These are phyloP conservation scores for Nemania diffusa DNA, from an alignment of 2,329 filamentous ascomycete genomes.

Conservation along the genomic window DNA sequence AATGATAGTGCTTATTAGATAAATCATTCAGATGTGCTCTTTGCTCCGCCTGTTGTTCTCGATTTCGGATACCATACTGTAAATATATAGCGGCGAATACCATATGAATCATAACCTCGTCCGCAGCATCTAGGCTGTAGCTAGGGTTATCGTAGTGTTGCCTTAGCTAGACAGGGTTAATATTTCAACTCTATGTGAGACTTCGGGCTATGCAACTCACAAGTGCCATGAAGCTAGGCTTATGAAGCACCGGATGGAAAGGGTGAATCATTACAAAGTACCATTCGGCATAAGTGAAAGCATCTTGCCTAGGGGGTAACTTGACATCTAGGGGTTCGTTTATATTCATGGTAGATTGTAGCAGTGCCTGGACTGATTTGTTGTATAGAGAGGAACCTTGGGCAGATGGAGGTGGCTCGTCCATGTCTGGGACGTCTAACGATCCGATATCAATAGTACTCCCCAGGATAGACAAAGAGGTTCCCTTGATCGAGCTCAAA, in stretches of 20 bases:
- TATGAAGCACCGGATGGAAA: slow-evolving; percentile 81
- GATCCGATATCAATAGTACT: slow-evolving; percentile 82
- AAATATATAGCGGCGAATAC: slow-evolving; percentile 82
- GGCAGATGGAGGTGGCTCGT: slow-evolving; percentile 64
- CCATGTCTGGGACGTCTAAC: slow-evolving; percentile 73
- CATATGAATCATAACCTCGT: slow-evolving; percentile 80
- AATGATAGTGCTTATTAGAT: slow-evolving; percentile 83
- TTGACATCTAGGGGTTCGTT: slow-evolving; percentile 67
- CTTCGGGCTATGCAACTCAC: slow-evolving; percentile 56
- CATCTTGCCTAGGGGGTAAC: slow-evolving; percentile 72
- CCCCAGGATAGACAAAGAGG: slow-evolving; percentile 79
- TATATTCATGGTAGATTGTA: slow-evolving; percentile 71
- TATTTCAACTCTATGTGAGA: slow-evolving; percentile 12
- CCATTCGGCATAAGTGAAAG: slow-evolving; percentile 76
- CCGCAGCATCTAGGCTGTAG: slow-evolving; percentile 70
- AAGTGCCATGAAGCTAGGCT: slow-evolving; percentile 75
- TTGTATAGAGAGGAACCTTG: slow-evolving; percentile 66
- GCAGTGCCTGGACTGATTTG: slow-evolving; percentile 77
- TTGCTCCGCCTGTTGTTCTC: slow-evolving; percentile 63
- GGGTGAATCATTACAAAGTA: slow-evolving; percentile 78
- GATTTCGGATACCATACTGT: slow-evolving; percentile 78
- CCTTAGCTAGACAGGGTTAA: slow-evolving; percentile 58
- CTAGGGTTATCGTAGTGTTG: slow-evolving; percentile 76
- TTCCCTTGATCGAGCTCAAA: slow-evolving; percentile 79
- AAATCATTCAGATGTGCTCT: slow-evolving; percentile 68